Evolutionary conservation across 164 flowering plant species (phyloP), one percentile per base, ranked within the genome.

Genomic region (Liriodendron chinense): DNA sequence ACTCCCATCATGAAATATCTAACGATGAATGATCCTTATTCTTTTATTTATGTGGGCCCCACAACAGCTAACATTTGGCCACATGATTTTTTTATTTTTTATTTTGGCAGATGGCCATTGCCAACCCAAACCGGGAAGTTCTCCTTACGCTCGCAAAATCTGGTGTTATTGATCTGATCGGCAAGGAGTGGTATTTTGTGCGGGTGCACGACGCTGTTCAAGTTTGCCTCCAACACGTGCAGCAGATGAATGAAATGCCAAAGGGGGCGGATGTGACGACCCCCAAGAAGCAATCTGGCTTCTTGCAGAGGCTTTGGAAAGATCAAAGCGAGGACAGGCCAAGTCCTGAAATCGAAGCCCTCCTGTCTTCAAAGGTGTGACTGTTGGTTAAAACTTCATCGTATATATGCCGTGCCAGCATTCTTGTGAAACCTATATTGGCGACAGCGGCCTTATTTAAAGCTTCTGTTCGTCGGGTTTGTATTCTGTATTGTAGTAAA

Each of bases 131-230:
- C 81, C 84, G 84, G 49, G 97, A 91, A 22, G 98, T 96, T 65
- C 84, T 94, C 73, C 76, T 83, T 65, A 90, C 92, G 71, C 84
- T 96, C 25, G 62, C 96, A 63, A 89, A 80, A 73, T 82, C 98
- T 8, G 91, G 91, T 18, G 76, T 92, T 13, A 87, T 92, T 0
- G 97, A 96, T 48, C 80, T 91, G 65, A 92, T 96, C 53, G 99
- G 99, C 1, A 94, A 91, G 82, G 96, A 94, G 71, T 94, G 99
- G 98, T 94, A 81, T 81, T 96, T 94, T 81, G 99, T 96, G 69
- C 85, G 98, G 75, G 92, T 94, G 56, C 98, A 96, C 72, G 99
- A 96, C 78, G 99, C 98, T 6, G 96, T 94, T 65, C 99, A 93
- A 83, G 96, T 93, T 18, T 96, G 99, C 85, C 93, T 96, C 34